phyloP scores from a whole-genome alignment of 805 yeast species.

The Candida ficus region DNA sequence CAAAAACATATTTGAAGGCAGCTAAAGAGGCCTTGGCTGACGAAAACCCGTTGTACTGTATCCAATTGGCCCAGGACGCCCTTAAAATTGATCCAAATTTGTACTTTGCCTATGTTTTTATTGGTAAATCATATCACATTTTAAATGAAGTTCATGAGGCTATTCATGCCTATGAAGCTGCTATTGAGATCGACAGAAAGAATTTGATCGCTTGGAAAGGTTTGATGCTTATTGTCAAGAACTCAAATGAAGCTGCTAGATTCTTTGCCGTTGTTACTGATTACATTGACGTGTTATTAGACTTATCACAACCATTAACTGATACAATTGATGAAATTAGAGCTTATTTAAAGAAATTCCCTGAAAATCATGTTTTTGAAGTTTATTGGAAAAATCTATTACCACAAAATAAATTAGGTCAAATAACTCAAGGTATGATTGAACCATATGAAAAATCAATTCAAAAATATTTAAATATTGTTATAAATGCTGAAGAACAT shows the following conservation, averaged over 20 bases:
- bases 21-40: constrained; percentile 48
- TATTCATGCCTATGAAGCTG: constrained; percentile 38
- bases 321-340: constrained; percentile 46
- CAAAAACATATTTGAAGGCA: constrained; percentile 37
- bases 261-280: constrained; percentile 46
- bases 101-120: constrained; percentile 63
- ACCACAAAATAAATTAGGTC: constrained; percentile 55
- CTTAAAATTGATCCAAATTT: constrained; percentile 49
- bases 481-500: constrained; percentile 35
- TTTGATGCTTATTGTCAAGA: constrained; percentile 41
- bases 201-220: constrained; percentile 82
- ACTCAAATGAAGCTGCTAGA: constrained; percentile 31
- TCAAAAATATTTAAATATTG: constrained; percentile 36
- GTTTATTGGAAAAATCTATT: constrained; percentile 43
- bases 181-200: constrained; percentile 44
- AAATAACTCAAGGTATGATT: constrained; percentile 41
- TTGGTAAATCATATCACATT: constrained; percentile 63
- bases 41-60: constrained; percentile 58
- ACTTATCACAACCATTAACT: constrained; percentile 39
- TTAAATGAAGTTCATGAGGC: constrained; percentile 37
- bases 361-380: constrained; percentile 32
- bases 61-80: constrained; percentile 50
- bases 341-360: constrained; percentile 36
- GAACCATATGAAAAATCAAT: constrained; percentile 44
- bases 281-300: constrained; percentile 36